Percentiles rank a stretch among this genome's conserved stretches.
Evolutionary conservation across 75 land plant genomes (phyloP).

Genomic region (Selaginella tamariscina): DNA sequence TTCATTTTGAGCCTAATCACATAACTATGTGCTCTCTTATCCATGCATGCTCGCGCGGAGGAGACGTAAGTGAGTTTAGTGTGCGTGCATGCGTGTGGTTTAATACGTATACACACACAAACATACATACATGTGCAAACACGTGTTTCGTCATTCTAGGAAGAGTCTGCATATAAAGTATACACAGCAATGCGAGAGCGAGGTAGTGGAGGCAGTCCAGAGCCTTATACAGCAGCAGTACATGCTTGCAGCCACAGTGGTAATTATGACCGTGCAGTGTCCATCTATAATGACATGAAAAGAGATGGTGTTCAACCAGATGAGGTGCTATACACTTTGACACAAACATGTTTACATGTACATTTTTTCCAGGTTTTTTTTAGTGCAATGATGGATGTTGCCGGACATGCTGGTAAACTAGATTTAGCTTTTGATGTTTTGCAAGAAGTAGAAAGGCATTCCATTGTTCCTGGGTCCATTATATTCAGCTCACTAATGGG

Average conservation of each 20-base stretch:
- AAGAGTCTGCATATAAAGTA: slow-evolving; percentile 65
- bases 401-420: slow-evolving; percentile 81
- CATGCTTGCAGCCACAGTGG: slow-evolving; percentile 72
- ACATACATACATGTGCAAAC: too few species aligned
- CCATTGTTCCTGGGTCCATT: slow-evolving; percentile 44
- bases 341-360: background rate
- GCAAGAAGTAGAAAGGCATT: slow-evolving; percentile 38
- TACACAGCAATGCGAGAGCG: slow-evolving; percentile 56
- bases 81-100: background rate
- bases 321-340: too few species aligned
- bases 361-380: slow-evolving; percentile 62
- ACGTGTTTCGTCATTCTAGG: slow-evolving; percentile 26
- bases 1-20: slow-evolving; percentile 79
- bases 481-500: slow-evolving; percentile 91
- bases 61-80: slow-evolving; percentile 36
- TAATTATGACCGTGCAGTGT: slow-evolving; percentile 55
- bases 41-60: slow-evolving; percentile 60
- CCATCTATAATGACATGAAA: slow-evolving; percentile 59
- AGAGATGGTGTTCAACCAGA: slow-evolving; percentile 60
- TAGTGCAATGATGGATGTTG: slow-evolving; percentile 81
- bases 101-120: too few species aligned
- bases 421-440: slow-evolving; percentile 55
- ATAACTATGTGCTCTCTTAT: slow-evolving; percentile 86
- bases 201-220: slow-evolving; percentile 60
- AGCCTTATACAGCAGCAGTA: slow-evolving; percentile 82